A percentile compares a stretch with the other conserved stretches of the same genome.
Conservation (phyloP, 768 basidiomycete genomes). For the Boletus subcaerulescens region DNA sequence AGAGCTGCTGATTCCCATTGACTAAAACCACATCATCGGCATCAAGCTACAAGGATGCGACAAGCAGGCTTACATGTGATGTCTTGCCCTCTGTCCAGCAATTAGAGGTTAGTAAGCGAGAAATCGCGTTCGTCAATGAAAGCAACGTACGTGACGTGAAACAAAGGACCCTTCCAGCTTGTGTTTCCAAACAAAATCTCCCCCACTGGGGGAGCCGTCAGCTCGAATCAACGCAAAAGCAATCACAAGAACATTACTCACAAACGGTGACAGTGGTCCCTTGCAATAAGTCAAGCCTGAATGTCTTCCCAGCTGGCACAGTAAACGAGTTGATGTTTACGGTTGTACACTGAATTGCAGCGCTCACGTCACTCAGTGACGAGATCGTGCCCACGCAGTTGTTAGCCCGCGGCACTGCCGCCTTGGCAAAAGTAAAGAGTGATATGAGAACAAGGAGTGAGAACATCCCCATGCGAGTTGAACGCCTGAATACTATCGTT, state of each 20-base stretch:
- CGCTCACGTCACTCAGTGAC: slow-evolving; percentile 47
- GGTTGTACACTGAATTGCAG: slow-evolving; percentile 53
- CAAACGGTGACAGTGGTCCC: slow-evolving; percentile 60
- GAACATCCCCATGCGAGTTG: slow-evolving; percentile 7
- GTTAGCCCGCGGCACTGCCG: slow-evolving; percentile 11
- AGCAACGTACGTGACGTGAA: slow-evolving; percentile 43
- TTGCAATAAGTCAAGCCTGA: slow-evolving; percentile 43
- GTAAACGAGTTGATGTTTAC: slow-evolving; percentile 57
- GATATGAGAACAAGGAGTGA: slow-evolving; percentile 8
- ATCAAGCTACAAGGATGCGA: background rate
- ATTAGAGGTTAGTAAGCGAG: background rate
- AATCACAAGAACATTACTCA: slow-evolving; percentile 28
- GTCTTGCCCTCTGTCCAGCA: slow-evolving; percentile 38
- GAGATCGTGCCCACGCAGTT: slow-evolving; percentile 52
- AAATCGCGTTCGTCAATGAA: background rate
- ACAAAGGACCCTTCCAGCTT: slow-evolving; percentile 54
- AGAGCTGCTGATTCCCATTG: slow-evolving; percentile 41
- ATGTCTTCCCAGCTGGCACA: slow-evolving; percentile 51
- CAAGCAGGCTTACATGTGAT: slow-evolving; percentile 44
- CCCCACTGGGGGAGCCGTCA: slow-evolving; percentile 40
- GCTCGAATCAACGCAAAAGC: background rate
- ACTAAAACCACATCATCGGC: slow-evolving; percentile 10
- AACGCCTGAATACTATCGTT: background rate
- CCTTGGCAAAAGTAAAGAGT: slow-evolving; percentile 15
- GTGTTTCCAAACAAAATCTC: slow-evolving; percentile 53